A percentile compares a stretch with the other conserved stretches of the same genome.
These are phyloP conservation scores for Limonium bicolor DNA, from an alignment of 148 eudicot genomes.

Conservation along the genomic window DNA sequence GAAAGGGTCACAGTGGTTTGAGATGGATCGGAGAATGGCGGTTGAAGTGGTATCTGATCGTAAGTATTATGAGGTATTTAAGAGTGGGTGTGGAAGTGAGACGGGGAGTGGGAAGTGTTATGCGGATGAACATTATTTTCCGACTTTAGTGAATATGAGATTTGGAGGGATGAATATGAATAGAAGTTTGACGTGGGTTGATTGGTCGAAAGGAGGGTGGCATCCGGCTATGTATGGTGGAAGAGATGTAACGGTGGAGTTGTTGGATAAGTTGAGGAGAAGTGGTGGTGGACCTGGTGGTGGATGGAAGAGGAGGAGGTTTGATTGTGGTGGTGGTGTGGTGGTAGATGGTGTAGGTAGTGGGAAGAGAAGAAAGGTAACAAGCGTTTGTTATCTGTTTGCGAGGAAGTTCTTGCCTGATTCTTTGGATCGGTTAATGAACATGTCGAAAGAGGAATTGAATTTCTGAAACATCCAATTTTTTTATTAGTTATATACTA, in stretches of 20 bases:
- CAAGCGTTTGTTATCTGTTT: constrained; percentile 20
- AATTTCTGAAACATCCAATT: too few species aligned
- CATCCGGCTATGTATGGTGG: constrained; percentile 23
- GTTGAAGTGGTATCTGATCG: constrained; percentile 34
- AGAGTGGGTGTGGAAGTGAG: constrained; percentile 35
- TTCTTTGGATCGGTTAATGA: constrained; percentile 14
- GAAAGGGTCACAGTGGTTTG: constrained; percentile 95
- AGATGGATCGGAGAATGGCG: constrained; percentile 47
- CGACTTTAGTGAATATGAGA: constrained; percentile 44
- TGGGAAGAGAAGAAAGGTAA: too few species aligned
- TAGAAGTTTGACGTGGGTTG: constrained; percentile 33
- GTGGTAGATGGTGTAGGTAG: constrained; percentile 20
- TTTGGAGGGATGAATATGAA: constrained; percentile 13
- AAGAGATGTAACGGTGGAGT: constrained; percentile 9
- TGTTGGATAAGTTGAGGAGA: constrained; percentile 18
- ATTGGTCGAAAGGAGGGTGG: constrained; percentile 27
- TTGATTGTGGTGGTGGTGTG: constrained; percentile 24
- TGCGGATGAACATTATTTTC: constrained; percentile 83
- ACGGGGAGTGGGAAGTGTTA: constrained; percentile 55
- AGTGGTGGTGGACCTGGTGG: constrained; percentile 17
- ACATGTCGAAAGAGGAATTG: too few species aligned
- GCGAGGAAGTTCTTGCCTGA: constrained; percentile 28
- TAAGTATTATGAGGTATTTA: constrained; percentile 35
- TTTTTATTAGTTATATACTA: too few species aligned
- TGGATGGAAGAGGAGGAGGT: constrained; percentile 15